Percentiles rank a stretch among this genome's conserved stretches.
Evolutionary conservation across 2,329 filamentous ascomycete genomes (phyloP).

Genomic region (Neonectria punicea): DNA sequence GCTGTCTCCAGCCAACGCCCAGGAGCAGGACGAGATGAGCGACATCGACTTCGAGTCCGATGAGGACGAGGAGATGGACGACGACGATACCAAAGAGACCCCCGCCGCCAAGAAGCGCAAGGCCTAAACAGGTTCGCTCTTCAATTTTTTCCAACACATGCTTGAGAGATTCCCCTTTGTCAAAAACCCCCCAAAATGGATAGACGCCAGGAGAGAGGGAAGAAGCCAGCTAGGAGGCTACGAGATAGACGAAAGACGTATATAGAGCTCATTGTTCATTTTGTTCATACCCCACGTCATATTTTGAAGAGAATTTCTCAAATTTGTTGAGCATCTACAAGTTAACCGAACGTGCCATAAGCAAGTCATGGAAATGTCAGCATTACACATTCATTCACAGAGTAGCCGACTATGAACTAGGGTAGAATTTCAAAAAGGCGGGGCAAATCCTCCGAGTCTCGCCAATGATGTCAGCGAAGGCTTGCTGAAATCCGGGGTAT

Average conservation of each 20-base stretch:
- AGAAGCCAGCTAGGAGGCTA: constrained; percentile 13
- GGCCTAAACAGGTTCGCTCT: constrained; percentile 42
- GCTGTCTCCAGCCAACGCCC: constrained; percentile 57
- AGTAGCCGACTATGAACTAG: background rate
- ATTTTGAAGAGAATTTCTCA: background rate
- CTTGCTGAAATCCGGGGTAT: constrained; percentile 13
- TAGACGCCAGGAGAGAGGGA: constrained; percentile 23
- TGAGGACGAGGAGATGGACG: constrained; percentile 44
- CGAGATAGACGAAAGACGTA: constrained; percentile 30
- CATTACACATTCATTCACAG: background rate
- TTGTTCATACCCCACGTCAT: constrained; percentile 10
- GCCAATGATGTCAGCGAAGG: constrained; percentile 20
- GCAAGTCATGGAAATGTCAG: background rate
- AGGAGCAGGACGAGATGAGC: constrained; percentile 73
- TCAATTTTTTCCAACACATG: background rate
- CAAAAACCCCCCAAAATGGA: constrained; percentile 31
- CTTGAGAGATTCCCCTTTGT: constrained; percentile 32
- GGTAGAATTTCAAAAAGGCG: background rate
- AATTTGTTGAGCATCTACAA: background rate
- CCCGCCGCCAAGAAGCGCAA: constrained; percentile 57
- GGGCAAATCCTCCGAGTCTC: background rate
- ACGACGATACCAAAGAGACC: constrained; percentile 60
- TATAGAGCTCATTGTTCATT: constrained; percentile 1
- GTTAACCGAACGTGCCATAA: background rate
- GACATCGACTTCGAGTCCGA: constrained; percentile 76